phyloP scores from a whole-genome alignment of 495 filamentous ascomycete genomes.

The Aspergillus incahuasiensis region DNA sequence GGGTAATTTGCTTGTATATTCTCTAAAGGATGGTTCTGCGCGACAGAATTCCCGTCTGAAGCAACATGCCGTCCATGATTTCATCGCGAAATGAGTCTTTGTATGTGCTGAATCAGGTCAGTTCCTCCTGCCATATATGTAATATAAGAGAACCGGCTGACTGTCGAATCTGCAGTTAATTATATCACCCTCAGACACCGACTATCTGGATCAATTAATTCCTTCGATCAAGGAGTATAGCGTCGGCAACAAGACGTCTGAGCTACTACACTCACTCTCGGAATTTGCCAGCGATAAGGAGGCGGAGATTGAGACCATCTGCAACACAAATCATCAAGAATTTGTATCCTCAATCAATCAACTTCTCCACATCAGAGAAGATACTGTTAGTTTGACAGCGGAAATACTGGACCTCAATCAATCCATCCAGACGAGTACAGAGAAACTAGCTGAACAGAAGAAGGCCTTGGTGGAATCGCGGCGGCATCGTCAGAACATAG shows the following conservation, averaged over 20 bases:
- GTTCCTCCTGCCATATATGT: not conserved
- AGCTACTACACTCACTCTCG: slow-evolving; percentile 71
- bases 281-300: slow-evolving; percentile 83
- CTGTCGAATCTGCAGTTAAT: slow-evolving; percentile 62
- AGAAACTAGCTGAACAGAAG: slow-evolving; percentile 92
- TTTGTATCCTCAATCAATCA: slow-evolving; percentile 92
- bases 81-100: slow-evolving; percentile 30
- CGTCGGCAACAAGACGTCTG: slow-evolving; percentile 63
- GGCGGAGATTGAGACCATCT: slow-evolving; percentile 87
- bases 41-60: too few relatives aligned
- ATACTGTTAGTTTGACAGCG: slow-evolving; percentile 78
- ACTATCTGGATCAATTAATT: slow-evolving; percentile 93
- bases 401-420: slow-evolving; percentile 91
- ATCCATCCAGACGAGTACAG: slow-evolving; percentile 91
- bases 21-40: too few relatives aligned
- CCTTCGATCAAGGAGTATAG: slow-evolving; percentile 88
- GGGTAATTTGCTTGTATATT: too few relatives aligned
- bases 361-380: slow-evolving; percentile 82
- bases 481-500: slow-evolving; percentile 90
- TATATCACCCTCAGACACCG: slow-evolving; percentile 81
- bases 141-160: not conserved
- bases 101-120: slow-evolving; percentile 42
- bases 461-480: slow-evolving; percentile 86
- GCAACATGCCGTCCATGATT: slow-evolving; percentile 27
- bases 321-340: slow-evolving; percentile 92